Evolutionary conservation across 2,329 filamentous ascomycete species (phyloP).

Genomic region (Beauveria sp.): DNA sequence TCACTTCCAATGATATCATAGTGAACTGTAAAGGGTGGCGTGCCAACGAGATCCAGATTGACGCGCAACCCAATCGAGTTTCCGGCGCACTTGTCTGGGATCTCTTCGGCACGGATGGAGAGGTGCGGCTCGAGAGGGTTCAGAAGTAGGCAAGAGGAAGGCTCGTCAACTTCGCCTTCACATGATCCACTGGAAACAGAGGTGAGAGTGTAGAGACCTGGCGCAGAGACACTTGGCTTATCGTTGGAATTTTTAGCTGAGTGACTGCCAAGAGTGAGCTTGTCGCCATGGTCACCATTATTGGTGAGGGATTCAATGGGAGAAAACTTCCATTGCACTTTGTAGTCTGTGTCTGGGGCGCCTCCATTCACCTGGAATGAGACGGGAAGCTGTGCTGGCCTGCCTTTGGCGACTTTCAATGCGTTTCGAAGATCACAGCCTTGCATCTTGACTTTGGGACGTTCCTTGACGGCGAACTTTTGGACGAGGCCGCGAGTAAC

Average conservation of each 20-base stretch:
- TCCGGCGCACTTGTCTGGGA: constrained; percentile 90
- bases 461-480: constrained; percentile 76
- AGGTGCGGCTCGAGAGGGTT: constrained; percentile 86
- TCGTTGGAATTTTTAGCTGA: constrained; percentile 55
- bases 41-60: constrained; percentile 82
- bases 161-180: constrained; percentile 81
- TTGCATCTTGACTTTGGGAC: constrained; percentile 63
- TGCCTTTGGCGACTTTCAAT: constrained; percentile 74
- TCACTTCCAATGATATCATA: constrained; percentile 66
- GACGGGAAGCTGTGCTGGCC: constrained; percentile 60
- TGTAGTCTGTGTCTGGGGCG: constrained; percentile 56
- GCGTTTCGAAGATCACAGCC: constrained; percentile 75
- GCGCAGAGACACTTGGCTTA: constrained; percentile 60
- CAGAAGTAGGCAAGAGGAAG: constrained; percentile 83
- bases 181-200: constrained; percentile 76
- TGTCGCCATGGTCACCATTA: constrained; percentile 60
- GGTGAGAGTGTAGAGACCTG: constrained; percentile 80
- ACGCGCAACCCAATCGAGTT: constrained; percentile 87
- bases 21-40: constrained; percentile 77
- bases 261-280: constrained; percentile 49
- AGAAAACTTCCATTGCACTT: constrained; percentile 74
- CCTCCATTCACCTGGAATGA: constrained; percentile 57
- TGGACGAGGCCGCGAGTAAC: constrained; percentile 62
- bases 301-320: constrained; percentile 61
- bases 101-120: constrained; percentile 65